Conservation (phyloP, 306 rosid species). For the Prosopis cineraria region DNA sequence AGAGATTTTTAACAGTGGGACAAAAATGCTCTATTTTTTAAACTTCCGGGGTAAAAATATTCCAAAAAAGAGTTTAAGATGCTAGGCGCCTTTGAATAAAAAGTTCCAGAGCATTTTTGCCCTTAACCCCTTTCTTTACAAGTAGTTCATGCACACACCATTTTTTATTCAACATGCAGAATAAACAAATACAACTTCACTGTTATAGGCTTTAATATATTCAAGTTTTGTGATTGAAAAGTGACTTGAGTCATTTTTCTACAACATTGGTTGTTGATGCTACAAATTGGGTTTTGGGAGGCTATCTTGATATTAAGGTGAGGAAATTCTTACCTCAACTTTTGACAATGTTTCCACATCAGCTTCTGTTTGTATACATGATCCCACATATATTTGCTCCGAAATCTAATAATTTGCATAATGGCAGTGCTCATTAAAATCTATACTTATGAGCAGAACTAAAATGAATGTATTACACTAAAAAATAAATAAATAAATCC, state of each 20-base stretch:
- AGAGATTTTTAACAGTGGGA: too few relatives aligned
- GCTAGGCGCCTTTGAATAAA: too few relatives aligned
- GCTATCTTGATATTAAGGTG: constrained; percentile 11
- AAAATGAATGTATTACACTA: constrained; percentile 13
- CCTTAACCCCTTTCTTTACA: too few relatives aligned
- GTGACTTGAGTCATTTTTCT: constrained; percentile 17
- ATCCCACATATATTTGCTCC: constrained; percentile 89
- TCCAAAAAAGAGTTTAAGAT: too few relatives aligned
- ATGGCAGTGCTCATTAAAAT: constrained; percentile 25
- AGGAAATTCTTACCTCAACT: constrained; percentile 50
- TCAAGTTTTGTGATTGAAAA: constrained; percentile 24
- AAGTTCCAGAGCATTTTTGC: too few relatives aligned
- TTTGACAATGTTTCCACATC: constrained; percentile 76
- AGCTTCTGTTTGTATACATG: constrained; percentile 85
- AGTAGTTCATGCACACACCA: constrained; percentile 4
- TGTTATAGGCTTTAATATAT: constrained; percentile 2
- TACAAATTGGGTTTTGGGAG: constrained; percentile 16
- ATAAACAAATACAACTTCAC: constrained; percentile 17
- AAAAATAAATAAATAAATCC: constrained; percentile 29
- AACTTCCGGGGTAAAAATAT: too few relatives aligned
- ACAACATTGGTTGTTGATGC: not conserved
- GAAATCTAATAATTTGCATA: constrained; percentile 62
- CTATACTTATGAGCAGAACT: constrained; percentile 7
- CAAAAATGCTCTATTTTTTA: too few relatives aligned
- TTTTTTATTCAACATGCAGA: constrained; percentile 15